These are phyloP conservation scores for Ligustrum vulgare DNA, from an alignment of 257 asterid genomes.

Conservation along the genomic window DNA sequence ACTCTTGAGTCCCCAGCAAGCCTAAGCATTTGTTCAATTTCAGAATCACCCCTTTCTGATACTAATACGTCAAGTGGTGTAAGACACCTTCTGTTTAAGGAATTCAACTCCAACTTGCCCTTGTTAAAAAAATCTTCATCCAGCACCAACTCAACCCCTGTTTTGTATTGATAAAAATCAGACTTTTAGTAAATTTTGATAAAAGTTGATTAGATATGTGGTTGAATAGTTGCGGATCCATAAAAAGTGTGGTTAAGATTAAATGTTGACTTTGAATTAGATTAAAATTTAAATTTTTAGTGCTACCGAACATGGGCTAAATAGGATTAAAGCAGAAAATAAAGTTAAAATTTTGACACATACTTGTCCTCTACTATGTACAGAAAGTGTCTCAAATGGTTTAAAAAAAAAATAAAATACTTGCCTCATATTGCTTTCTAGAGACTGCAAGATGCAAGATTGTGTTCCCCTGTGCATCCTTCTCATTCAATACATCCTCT, in stretches of 20 bases:
- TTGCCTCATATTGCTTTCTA: slow-evolving; percentile 29
- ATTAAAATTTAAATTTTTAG: no score
- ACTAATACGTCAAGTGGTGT: slow-evolving; percentile 34
- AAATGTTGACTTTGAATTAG: no score
- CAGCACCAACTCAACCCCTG: slow-evolving; percentile 23
- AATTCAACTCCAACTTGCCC: slow-evolving; percentile 24
- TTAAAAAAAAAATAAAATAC: neutral
- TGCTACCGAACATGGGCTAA: no score
- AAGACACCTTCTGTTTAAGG: slow-evolving; percentile 26
- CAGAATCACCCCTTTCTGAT: slow-evolving; percentile 40
- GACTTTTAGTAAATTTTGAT: no score
- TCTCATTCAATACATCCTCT: slow-evolving; percentile 26
- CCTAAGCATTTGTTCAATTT: slow-evolving; percentile 44
- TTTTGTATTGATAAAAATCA: no score
- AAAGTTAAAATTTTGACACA: no score
- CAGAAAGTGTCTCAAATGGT: no score
- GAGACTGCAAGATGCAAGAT: slow-evolving; percentile 37
- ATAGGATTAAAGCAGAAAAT: neutral
- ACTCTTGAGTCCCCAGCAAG: slow-evolving; percentile 30
- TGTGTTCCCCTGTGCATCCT: slow-evolving; percentile 33
- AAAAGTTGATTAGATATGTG: no score
- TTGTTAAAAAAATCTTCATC: neutral
- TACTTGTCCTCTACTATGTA: neutral
- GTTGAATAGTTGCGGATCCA: no score
- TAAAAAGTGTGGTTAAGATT: no score